These are phyloP conservation scores for Globisporangium splendens DNA, from an alignment of 352 stramenopile genomes.

Conservation along the genomic window DNA sequence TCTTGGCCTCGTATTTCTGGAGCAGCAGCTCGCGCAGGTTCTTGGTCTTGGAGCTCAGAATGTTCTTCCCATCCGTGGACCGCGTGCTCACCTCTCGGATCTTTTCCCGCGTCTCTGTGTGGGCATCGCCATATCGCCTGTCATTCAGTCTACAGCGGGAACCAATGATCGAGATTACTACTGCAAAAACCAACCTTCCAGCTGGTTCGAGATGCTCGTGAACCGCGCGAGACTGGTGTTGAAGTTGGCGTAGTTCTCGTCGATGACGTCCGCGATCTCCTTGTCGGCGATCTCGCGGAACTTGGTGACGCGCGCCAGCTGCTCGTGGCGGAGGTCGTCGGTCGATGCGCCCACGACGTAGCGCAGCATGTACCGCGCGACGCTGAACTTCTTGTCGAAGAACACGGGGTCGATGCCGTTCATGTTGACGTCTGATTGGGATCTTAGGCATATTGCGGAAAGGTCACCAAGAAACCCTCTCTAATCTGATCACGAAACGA, in stretches of 20 bases:
- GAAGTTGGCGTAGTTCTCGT: conserved; percentile 83
- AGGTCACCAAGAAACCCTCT: conserved; percentile 3
- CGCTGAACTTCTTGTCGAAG: conserved; percentile 86
- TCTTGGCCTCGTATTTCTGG: conserved; percentile 82
- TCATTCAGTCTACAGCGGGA: background rate
- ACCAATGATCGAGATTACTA: background rate
- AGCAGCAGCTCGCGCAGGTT: conserved; percentile 75
- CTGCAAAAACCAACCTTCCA: conserved; percentile 42
- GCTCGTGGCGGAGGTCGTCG: conserved; percentile 64
- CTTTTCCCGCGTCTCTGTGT: conserved; percentile 61
- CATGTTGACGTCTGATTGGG: conserved; percentile 20
- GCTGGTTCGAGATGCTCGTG: conserved; percentile 68
- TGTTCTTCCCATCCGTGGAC: conserved; percentile 71
- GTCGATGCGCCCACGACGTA: conserved; percentile 65
- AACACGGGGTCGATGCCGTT: conserved; percentile 70
- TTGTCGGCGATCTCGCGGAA: conserved; percentile 64
- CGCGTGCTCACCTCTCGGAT: conserved; percentile 67
- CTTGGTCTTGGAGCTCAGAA: conserved; percentile 81
- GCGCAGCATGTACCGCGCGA: conserved; percentile 72
- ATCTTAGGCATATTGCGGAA: background rate
- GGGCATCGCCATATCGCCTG: background rate
- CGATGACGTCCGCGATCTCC: conserved; percentile 80
- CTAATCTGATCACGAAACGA: conserved; percentile 18
- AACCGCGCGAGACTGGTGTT: conserved; percentile 83
- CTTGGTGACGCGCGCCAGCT: conserved; percentile 56